phyloP scores from a whole-genome alignment of 1,139 yeast species.

The Scheffersomyces insectosa region DNA sequence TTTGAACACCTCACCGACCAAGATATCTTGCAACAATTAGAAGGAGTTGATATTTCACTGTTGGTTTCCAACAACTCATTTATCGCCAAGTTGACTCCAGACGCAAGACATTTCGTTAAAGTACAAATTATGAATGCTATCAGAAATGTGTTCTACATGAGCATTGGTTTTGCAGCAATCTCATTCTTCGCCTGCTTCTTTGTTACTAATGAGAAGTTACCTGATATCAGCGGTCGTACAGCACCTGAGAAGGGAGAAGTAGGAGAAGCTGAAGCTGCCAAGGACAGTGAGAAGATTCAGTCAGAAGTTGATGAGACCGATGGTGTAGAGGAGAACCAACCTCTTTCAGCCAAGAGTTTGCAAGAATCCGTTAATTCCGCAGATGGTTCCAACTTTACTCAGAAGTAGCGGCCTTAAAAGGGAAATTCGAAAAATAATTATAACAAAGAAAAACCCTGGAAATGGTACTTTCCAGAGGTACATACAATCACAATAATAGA shows the following conservation, averaged over 20 bases:
- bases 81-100: constrained; percentile 16
- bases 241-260: constrained; percentile 2
- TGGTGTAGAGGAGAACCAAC: background rate
- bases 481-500: no score
- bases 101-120: constrained; percentile 20
- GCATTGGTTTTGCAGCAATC: constrained; percentile 32
- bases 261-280: background rate
- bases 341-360: background rate
- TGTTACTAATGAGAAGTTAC: constrained; percentile 39
- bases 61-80: constrained; percentile 6
- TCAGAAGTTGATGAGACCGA: background rate
- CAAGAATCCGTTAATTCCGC: no score
- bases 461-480: no score
- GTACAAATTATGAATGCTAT: constrained; percentile 38
- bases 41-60: background rate
- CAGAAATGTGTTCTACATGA: constrained; percentile 39
- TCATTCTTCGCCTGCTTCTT: constrained; percentile 32
- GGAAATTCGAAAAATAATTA: no score
- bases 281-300: background rate
- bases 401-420: no score
- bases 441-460: no score
- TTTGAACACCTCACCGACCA: constrained; percentile 36
- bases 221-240: constrained; percentile 13
- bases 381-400: no score
- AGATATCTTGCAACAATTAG: constrained; percentile 16